phyloP scores from a whole-genome alignment of 192 early-diverging fungal genomes.

The Podila epicladia region DNA sequence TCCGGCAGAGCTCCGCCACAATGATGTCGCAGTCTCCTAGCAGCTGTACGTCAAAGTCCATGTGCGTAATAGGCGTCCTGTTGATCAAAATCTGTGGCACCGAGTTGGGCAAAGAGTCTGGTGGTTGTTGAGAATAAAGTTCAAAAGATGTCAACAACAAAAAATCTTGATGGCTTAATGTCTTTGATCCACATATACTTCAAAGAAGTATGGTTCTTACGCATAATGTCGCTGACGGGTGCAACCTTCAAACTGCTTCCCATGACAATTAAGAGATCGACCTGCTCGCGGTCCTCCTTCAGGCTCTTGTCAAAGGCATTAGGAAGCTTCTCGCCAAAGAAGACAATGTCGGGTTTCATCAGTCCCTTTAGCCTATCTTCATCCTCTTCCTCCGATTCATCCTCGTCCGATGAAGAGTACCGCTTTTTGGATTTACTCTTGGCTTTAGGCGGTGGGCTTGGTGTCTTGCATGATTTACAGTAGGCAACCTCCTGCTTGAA shows the following conservation, averaged over 20 bases:
- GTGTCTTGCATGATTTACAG: conserved; percentile 72
- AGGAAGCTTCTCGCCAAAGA: conserved; percentile 96
- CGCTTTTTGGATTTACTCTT: background rate
- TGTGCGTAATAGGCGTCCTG: conserved; percentile 84
- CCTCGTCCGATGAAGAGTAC: conserved; percentile 34
- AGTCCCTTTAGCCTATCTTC: conserved; percentile 54
- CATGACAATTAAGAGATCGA: conserved; percentile 94
- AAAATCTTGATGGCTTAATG: background rate
- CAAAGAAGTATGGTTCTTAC: conserved; percentile 19
- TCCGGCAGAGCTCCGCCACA: conserved; percentile 77
- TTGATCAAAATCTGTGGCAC: conserved; percentile 96
- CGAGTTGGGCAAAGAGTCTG: conserved; percentile 75
- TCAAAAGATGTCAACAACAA: no score
- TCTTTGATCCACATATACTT: no score
- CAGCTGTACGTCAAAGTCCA: conserved; percentile 91
- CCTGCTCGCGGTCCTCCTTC: conserved; percentile 74
- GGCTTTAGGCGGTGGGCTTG: background rate
- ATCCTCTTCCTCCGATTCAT: conserved; percentile 66
- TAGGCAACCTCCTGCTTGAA: conserved; percentile 78
- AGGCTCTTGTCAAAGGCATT: conserved; percentile 80
- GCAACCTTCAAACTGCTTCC: conserved; percentile 96
- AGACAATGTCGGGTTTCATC: conserved; percentile 98
- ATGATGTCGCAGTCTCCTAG: conserved; percentile 89
- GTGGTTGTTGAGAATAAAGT: background rate
- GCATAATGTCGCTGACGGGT: conserved; percentile 92